Conservation (phyloP, 169 alveolate species). For the Cryptosporidium ubiquitum region DNA sequence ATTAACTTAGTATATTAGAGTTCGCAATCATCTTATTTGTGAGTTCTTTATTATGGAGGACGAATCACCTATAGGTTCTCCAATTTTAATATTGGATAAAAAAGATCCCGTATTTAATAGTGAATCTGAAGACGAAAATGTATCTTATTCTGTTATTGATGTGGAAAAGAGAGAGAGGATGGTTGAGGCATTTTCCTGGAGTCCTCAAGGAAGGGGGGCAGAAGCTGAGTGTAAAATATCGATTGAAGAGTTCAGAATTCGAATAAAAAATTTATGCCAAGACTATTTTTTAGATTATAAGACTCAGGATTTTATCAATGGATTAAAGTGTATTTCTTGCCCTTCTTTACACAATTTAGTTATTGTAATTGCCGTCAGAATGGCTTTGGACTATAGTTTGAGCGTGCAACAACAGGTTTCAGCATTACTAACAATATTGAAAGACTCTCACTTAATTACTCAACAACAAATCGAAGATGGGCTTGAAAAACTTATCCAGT, state of each 20-base stretch:
- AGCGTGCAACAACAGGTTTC: slow-evolving; percentile 73
- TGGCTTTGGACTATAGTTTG: slow-evolving; percentile 61
- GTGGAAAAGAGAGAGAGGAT: slow-evolving; percentile 66
- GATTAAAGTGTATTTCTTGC: slow-evolving; percentile 28
- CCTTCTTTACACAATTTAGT: slow-evolving; percentile 69
- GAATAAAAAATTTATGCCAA: slow-evolving; percentile 61
- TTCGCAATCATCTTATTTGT: neutral
- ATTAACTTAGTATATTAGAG: neutral
- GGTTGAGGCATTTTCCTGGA: slow-evolving; percentile 74
- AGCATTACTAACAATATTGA: slow-evolving; percentile 56
- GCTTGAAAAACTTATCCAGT: slow-evolving; percentile 60
- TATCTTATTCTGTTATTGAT: slow-evolving; percentile 71
- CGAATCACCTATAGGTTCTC: slow-evolving; percentile 35
- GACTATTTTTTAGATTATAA: slow-evolving; percentile 63
- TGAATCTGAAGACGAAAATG: slow-evolving; percentile 72
- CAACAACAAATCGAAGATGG: slow-evolving; percentile 74
- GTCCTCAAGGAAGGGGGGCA: slow-evolving; percentile 72
- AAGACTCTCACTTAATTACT: slow-evolving; percentile 56
- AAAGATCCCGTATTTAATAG: slow-evolving; percentile 68
- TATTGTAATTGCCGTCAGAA: slow-evolving; percentile 61
- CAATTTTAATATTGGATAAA: slow-evolving; percentile 42
- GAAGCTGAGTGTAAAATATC: slow-evolving; percentile 36
- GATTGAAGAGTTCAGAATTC: slow-evolving; percentile 44
- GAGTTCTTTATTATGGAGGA: slow-evolving; percentile 35
- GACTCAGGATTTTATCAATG: slow-evolving; percentile 69